A percentile compares a stretch with the other conserved stretches of the same genome.
phyloP scores from a whole-genome alignment of 2,329 filamentous ascomycete genomes.

The Neonectria faginata region DNA sequence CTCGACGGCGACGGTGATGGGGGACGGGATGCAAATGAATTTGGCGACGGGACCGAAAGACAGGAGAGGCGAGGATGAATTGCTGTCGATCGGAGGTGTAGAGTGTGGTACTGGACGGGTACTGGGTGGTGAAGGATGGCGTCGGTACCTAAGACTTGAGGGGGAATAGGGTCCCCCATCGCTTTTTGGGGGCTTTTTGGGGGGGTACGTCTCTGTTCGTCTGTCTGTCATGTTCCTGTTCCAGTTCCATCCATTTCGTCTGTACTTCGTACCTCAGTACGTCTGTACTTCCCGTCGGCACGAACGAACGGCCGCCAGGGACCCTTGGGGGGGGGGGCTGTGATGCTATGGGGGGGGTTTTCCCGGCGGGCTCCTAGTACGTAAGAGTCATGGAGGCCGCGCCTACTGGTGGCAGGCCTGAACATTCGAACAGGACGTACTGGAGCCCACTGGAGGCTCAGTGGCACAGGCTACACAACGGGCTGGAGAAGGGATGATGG shows the following conservation, averaged over 20 bases:
- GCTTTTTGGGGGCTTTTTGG: constrained; percentile 8
- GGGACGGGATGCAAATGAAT: constrained; percentile 22
- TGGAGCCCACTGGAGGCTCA: constrained; percentile 5
- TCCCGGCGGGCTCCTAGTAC: not conserved
- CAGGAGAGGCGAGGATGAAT: constrained; percentile 31
- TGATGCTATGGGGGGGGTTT: constrained; percentile 8
- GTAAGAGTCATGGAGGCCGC: not conserved
- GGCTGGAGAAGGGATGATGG: no score
- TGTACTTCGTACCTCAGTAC: constrained; percentile 16
- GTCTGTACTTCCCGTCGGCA: constrained; percentile 13
- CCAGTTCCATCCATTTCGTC: constrained; percentile 5
- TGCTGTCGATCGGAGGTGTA: constrained; percentile 21
- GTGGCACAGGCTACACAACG: constrained; percentile 2
- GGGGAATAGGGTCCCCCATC: constrained; percentile 14
- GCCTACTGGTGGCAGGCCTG: not conserved
- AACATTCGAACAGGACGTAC: not conserved
- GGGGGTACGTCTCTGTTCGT: constrained; percentile 20
- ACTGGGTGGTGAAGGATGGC: constrained; percentile 17
- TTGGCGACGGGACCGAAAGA: constrained; percentile 20
- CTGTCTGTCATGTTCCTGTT: not conserved
- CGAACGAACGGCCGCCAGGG: constrained; percentile 31
- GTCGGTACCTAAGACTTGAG: constrained; percentile 24
- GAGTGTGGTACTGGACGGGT: constrained; percentile 16
- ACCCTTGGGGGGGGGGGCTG: constrained; percentile 8
- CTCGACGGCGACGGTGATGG: constrained; percentile 22